These are phyloP conservation scores for Phytophthora rubi DNA, from an alignment of 352 stramenopile genomes.

Conservation along the genomic window DNA sequence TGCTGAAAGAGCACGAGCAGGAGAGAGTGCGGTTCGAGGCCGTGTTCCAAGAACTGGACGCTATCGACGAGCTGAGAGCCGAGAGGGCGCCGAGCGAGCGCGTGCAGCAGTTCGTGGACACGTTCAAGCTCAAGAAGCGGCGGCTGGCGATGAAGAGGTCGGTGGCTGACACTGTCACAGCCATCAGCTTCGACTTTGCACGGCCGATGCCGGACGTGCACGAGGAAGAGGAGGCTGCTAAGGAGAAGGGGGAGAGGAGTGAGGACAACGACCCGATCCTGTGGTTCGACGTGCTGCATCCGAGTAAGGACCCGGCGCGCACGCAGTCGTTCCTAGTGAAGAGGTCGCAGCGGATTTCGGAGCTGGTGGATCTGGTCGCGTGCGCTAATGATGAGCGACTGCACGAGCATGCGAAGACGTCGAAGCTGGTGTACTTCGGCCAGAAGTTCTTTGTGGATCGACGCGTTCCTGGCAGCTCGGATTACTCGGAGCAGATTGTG, in stretches of 20 bases:
- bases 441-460: constrained; percentile 66
- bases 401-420: constrained; percentile 38
- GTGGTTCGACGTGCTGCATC: constrained; percentile 78
- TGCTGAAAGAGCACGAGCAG: constrained; percentile 35
- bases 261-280: constrained; percentile 56
- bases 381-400: constrained; percentile 75
- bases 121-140: constrained; percentile 62
- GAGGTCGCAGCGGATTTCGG: constrained; percentile 54
- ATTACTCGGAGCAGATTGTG: constrained; percentile 66
- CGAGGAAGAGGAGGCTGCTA: constrained; percentile 10
- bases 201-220: constrained; percentile 27
- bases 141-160: constrained; percentile 63
- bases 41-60: constrained; percentile 48
- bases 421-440: constrained; percentile 73
- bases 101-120: constrained; percentile 56
- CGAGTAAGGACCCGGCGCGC: constrained; percentile 63
- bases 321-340: constrained; percentile 81
- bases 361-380: constrained; percentile 67
- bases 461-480: constrained; percentile 39
- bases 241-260: constrained; percentile 5
- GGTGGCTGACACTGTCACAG: constrained; percentile 55
- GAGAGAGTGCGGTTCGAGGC: constrained; percentile 33
- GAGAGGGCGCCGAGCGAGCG: constrained; percentile 51
- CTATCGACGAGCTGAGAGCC: constrained; percentile 49
- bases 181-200: constrained; percentile 73